Percentiles rank a stretch among this genome's conserved stretches.
Evolutionary conservation across 441 rosid genomes (phyloP).

Genomic region (Arabidopsis lyrata): DNA sequence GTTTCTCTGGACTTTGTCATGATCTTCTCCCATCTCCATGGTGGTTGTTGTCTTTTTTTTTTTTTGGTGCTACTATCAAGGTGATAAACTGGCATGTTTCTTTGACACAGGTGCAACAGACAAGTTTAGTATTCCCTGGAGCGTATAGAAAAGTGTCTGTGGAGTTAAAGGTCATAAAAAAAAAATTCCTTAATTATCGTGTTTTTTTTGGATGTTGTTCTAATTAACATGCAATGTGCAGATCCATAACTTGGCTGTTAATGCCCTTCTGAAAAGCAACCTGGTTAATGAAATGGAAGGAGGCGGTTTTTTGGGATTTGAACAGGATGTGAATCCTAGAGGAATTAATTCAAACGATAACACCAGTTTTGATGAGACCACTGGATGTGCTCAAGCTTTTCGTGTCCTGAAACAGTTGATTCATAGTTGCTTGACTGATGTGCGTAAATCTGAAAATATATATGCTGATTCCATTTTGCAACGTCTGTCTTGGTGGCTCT

Average conservation of each 20-base stretch:
- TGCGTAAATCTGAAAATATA: slow-evolving; percentile 75
- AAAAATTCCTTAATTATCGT: neutral
- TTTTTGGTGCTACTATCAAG: slow-evolving; percentile 15
- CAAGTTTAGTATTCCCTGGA: slow-evolving; percentile 85
- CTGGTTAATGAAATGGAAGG: slow-evolving; percentile 96
- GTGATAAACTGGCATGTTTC: slow-evolving; percentile 26
- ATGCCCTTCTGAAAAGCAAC: slow-evolving; percentile 97
- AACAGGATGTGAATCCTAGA: slow-evolving; percentile 57
- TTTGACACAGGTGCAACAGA: slow-evolving; percentile 73
- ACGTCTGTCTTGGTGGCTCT: slow-evolving; percentile 95
- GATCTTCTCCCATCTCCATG: slow-evolving; percentile 21
- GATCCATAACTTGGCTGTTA: slow-evolving; percentile 95
- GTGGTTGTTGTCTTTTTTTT: neutral
- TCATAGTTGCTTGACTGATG: slow-evolving; percentile 90
- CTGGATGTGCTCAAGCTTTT: slow-evolving; percentile 79
- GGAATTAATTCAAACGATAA: slow-evolving; percentile 50
- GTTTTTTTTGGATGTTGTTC: slow-evolving; percentile 22
- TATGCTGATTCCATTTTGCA: slow-evolving; percentile 97
- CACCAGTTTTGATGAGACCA: slow-evolving; percentile 71
- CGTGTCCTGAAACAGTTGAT: slow-evolving; percentile 87
- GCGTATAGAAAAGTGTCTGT: slow-evolving; percentile 92
- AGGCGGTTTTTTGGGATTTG: slow-evolving; percentile 74
- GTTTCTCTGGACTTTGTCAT: slow-evolving; percentile 30
- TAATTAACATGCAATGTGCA: slow-evolving; percentile 45
- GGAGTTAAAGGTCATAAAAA: slow-evolving; percentile 75